Conservation (phyloP, 2,329 filamentous ascomycete genomes). For the Chlorencoelia australis region DNA sequence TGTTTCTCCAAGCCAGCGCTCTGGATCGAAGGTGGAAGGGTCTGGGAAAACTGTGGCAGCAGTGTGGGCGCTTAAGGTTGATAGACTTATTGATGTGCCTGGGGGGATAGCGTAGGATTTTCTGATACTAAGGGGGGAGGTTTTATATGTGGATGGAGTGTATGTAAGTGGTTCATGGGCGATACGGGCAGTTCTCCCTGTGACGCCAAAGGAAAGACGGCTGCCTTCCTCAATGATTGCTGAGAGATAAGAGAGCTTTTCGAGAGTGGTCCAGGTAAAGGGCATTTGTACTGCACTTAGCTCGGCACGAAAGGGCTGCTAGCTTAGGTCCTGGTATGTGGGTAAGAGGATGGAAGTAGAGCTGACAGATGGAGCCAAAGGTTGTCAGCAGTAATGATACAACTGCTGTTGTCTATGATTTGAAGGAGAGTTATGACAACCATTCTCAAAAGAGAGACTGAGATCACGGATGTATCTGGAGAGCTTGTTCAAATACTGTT, state of each 20-base stretch:
- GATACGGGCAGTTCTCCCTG: conserved; percentile 22
- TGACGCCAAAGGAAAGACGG: conserved; percentile 23
- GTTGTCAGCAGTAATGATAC: not conserved
- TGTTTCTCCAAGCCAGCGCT: conserved; percentile 31
- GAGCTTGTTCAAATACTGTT: too few relatives aligned
- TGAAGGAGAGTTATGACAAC: not conserved
- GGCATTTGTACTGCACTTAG: conserved; percentile 14
- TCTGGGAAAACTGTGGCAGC: conserved; percentile 24
- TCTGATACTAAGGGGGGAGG: not conserved
- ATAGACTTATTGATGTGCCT: conserved; percentile 12
- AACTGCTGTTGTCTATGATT: not conserved
- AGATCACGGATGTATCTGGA: too few relatives aligned
- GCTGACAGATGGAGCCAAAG: not conserved
- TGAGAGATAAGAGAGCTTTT: conserved; percentile 21
- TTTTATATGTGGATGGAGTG: conserved; percentile 1
- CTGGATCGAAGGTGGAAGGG: conserved; percentile 22
- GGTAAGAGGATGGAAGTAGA: not conserved
- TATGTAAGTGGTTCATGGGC: conserved; percentile 8
- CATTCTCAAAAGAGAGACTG: too few relatives aligned
- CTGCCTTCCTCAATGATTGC: conserved; percentile 26
- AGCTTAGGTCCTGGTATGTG: not conserved
- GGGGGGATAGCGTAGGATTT: conserved; percentile 13
- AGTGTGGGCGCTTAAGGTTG: conserved; percentile 19
- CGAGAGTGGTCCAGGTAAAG: conserved; percentile 10
- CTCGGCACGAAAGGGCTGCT: conserved; percentile 24